Conservation (phyloP, 495 filamentous ascomycete genomes). For the Penicillium turbatum region DNA sequence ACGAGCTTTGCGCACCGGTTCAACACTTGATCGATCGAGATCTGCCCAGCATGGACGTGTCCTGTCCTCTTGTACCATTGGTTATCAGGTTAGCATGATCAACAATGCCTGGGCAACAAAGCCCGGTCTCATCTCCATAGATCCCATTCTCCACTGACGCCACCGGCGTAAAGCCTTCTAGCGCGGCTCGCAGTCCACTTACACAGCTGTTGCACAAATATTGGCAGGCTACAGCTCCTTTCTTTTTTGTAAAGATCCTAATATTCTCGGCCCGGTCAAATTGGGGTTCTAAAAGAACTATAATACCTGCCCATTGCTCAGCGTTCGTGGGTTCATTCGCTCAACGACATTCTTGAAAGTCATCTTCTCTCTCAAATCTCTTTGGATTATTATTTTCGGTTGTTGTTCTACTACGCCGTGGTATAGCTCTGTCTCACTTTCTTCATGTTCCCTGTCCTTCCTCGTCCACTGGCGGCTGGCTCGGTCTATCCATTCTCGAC, state of each 20-base stretch:
- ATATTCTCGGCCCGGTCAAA: slow-evolving; percentile 7
- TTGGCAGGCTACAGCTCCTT: slow-evolving; percentile 11
- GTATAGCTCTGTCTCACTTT: neutral
- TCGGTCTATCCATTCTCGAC: slow-evolving; percentile 35
- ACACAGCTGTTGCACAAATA: slow-evolving; percentile 12
- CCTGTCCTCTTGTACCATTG: slow-evolving; percentile 12
- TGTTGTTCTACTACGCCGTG: slow-evolving; percentile 1
- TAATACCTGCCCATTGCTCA: slow-evolving; percentile 19
- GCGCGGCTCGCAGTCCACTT: slow-evolving; percentile 31
- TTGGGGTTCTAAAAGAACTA: slow-evolving; percentile 10
- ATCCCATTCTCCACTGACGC: slow-evolving; percentile 15
- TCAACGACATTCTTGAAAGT: neutral
- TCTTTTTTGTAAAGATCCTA: slow-evolving; percentile 25
- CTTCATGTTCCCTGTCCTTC: slow-evolving; percentile 38
- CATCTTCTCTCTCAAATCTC: slow-evolving; percentile 5
- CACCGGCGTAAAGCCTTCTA: slow-evolving; percentile 18
- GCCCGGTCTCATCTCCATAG: slow-evolving; percentile 16
- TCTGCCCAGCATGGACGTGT: slow-evolving; percentile 12
- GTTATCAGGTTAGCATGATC: neutral
- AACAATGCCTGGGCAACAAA: slow-evolving; percentile 7
- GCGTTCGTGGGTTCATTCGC: slow-evolving; percentile 7
- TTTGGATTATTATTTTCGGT: neutral
- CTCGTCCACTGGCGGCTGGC: slow-evolving; percentile 31
- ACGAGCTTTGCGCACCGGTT: slow-evolving; percentile 9
- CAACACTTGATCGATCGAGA: slow-evolving; percentile 22